Evolutionary conservation across 2,329 filamentous ascomycete species (phyloP).

Genomic region (Byssochlamys sp.): DNA sequence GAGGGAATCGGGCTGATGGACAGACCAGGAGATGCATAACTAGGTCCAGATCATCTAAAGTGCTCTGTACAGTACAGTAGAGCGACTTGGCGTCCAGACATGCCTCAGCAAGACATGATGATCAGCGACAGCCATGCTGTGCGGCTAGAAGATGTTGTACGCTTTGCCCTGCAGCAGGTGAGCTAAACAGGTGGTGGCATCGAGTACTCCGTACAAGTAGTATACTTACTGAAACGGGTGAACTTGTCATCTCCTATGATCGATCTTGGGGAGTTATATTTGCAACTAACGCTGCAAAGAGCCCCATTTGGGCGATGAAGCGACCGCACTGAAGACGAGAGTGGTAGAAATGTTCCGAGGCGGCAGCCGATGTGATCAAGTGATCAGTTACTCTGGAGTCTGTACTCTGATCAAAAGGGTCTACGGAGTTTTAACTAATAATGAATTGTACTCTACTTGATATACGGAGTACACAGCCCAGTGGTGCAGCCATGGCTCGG

Average conservation of each 20-base stretch:
- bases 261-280: neutral
- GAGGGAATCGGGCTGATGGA: neutral
- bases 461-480: too few relatives aligned
- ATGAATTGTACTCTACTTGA: too few relatives aligned
- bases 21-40: neutral
- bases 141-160: neutral
- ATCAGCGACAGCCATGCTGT: neutral
- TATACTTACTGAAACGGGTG: neutral
- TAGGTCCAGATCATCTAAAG: neutral
- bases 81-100: too few relatives aligned
- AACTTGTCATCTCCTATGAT: neutral
- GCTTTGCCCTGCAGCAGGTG: neutral
- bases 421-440: neutral
- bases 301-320: neutral
- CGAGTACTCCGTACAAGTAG: too few relatives aligned
- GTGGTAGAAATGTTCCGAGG: too few relatives aligned
- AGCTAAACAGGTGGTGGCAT: neutral
- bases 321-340: too few relatives aligned
- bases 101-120: neutral
- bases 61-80: neutral
- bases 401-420: neutral
- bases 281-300: neutral
- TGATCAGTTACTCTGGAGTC: too few relatives aligned
- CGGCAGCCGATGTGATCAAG: too few relatives aligned
- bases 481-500: neutral